Conservation (phyloP, 1,139 yeast species). For the Candida albicans region DNA sequence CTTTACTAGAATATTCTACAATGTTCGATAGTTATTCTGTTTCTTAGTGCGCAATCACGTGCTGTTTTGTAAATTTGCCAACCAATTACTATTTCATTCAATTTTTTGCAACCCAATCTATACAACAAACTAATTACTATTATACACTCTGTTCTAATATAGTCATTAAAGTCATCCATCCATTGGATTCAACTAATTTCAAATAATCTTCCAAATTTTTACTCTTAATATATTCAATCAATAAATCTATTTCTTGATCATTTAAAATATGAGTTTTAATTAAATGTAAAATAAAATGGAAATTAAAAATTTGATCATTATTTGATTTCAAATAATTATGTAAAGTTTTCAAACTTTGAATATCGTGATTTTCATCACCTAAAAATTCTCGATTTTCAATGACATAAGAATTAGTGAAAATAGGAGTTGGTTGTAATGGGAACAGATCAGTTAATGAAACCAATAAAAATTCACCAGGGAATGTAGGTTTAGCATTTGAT, state of each 20-base stretch:
- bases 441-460: constrained; percentile 93
- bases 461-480: constrained; percentile 89
- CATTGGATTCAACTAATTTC: constrained; percentile 60
- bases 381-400: constrained; percentile 76
- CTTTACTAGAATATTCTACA: constrained; percentile 7
- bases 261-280: constrained; percentile 53
- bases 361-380: constrained; percentile 44
- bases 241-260: constrained; percentile 48
- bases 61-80: constrained; percentile 1
- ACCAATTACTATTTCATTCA: too few species aligned
- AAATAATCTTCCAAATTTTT: constrained; percentile 46
- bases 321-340: constrained; percentile 46
- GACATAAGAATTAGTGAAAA: constrained; percentile 55
- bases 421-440: constrained; percentile 62
- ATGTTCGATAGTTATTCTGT: constrained; percentile 1
- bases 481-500: constrained; percentile 89
- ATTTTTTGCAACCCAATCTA: too few species aligned
- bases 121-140: not conserved
- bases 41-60: too few species aligned
- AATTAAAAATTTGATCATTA: constrained; percentile 49
- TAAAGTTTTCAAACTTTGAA: constrained; percentile 58
- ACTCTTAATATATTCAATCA: constrained; percentile 43
- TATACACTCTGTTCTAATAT: constrained; percentile 45
- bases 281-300: constrained; percentile 70
- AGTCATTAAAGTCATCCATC: constrained; percentile 75